Evolutionary conservation across 1,139 yeast genomes (phyloP), one percentile per base, ranked within the genome.

Genomic region (Yamadazyma taylorii): DNA sequence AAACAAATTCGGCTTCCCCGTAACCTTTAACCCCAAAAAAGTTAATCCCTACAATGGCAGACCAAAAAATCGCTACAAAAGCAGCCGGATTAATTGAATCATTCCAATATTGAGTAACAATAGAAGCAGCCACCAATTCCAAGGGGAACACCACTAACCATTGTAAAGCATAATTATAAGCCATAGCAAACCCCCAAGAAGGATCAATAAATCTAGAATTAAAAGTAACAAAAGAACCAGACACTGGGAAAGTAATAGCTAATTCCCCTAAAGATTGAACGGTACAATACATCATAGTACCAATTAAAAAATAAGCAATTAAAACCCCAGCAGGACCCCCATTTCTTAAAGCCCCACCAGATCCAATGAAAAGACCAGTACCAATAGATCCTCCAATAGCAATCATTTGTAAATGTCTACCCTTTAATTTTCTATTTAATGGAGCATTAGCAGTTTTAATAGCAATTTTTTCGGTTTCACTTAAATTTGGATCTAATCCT

Each of bases 381-480:
- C 96, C 95, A 46, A 87, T 85, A 37, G 88, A 75, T 46, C 95
- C 95, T 55, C 95, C 95, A 51, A 87, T 81, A 34, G 95, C 94
- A 57, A 87, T 81, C 87, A 86, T 84, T 55, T 83, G 85, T 50
- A 86, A 65, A 68, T 85, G 79, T 63, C 86, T 71, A 32, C 63
- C 69, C 48, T 81, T 80, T 40, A 85, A 70, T 30, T 76, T 69
- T 55, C 87, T 71, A 35, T 79, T 67, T 43, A 86, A 73, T 2
- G 95, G 95, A 17, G 90, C 71, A 52, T 75, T 74, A 16, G 90
- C 85, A 22, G 89, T 78, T 45, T 73, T 64, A 24, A 78, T 60
- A 37, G 86, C 85, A 34, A 84, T 77, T 54, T 73, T 80, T 61
- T 87, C 94, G 24, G 78, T 77, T 34, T 79, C 87, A 2, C 82